Evolutionary conservation across 176 grass and related monocot genomes (phyloP).

Genomic region (Cenchrus fungigraminus): DNA sequence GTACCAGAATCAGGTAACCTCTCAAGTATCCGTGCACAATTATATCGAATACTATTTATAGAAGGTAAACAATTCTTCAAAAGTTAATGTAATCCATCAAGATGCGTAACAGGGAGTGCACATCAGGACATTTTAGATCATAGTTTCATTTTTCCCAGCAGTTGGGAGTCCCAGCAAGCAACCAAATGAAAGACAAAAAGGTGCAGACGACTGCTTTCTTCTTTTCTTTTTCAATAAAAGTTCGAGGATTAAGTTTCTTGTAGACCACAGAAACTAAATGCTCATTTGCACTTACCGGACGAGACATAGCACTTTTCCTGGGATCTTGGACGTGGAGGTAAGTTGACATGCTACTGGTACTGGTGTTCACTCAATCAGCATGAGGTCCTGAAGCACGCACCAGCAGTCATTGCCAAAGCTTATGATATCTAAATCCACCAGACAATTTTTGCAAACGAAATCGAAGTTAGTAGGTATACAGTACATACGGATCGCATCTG

Average conservation of each 20-base stretch:
- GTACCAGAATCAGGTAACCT: neutral
- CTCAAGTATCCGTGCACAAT: neutral
- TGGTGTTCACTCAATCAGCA: neutral
- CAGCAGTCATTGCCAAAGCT: neutral
- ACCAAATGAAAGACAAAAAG: conserved; percentile 28
- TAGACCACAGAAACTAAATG: conserved; percentile 3
- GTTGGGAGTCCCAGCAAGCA: conserved; percentile 21
- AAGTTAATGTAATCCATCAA: neutral
- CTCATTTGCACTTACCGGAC: conserved; percentile 28
- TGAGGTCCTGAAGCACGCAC: neutral
- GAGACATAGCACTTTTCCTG: conserved; percentile 33
- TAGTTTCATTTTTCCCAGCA: neutral
- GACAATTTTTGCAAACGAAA: neutral
- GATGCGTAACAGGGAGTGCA: neutral
- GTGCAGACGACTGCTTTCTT: neutral
- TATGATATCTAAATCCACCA: too few relatives aligned
- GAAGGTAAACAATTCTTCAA: neutral
- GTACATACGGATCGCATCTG: too few relatives aligned
- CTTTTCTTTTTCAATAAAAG: conserved; percentile 13
- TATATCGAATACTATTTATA: neutral
- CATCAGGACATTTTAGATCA: neutral
- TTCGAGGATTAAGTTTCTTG: neutral
- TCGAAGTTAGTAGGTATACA: too few relatives aligned
- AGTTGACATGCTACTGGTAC: conserved; percentile 34
- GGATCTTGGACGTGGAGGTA: conserved; percentile 40